Base-by-base conservation (phyloP, 805 yeast species). In the Saccharomyces jurei region DNA sequence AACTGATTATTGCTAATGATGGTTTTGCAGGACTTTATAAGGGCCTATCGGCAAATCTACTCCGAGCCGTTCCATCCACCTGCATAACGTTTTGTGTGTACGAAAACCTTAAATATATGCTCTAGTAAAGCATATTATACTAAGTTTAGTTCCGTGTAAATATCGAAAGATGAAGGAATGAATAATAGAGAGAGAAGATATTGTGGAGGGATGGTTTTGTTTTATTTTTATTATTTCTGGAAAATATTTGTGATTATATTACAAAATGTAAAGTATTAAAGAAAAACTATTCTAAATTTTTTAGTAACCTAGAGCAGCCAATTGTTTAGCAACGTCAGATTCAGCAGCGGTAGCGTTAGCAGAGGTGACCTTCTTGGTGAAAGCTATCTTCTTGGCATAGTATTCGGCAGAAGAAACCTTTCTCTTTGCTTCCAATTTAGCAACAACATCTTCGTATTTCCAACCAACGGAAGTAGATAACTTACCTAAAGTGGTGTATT, bases 381-480 rank as follows among this genome's bases (percentile, higher is more conserved):
- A 87, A 77, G 98, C 96, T 77, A 80, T 83, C 96, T 92, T 94
- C 87, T 89, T 90, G 72, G 96, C 95, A 86, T 90, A 89, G 89
- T 89, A 94, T 80, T 96, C 99, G 74, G 96, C 96, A 71, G 96
- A 85, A 84, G 87, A 90, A 77, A 91, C 95, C 87, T 89, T 91
- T 83, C 99, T 88, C 91, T 95, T 92, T 80, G 90, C 97, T 84
- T 94, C 99, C 76, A 94, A 88, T 76, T 91, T 84, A 74, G 89
- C 89, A 71, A 94, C 99, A 75, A 94, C 86, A 65, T 94, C 90
- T 81, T 91, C 96, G 96, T 94, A 94, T 81, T 91, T 94, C 99
- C 99, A 94, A 78, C 99, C 99, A 70, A 94, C 97, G 73, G 96
- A 85, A 71, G 94, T 78, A 67, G 96, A 86, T 77, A 94, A 84